Base-by-base conservation (phyloP, 2,329 filamentous ascomycete genomes). In the Alternaria dauci region DNA sequence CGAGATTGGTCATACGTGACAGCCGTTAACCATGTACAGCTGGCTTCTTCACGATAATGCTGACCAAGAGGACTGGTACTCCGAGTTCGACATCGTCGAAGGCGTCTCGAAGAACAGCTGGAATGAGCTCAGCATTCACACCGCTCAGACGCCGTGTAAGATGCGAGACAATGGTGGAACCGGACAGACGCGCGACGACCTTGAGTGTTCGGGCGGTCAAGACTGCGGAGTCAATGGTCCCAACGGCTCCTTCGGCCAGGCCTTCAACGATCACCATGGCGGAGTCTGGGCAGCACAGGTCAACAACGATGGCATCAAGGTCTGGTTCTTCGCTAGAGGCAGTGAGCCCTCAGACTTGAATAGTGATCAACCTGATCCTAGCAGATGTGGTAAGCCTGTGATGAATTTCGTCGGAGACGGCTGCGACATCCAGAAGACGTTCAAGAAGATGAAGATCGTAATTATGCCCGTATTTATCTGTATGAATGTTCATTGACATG, bases 271-370 rank as follows among this genome's bases (percentile, higher is more conserved):
- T 3, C 30, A 25, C n/a, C 46, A 34, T 20, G 46, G 84, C 14
- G 84, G 83, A 51, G 72, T 86, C 1, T 82, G 84, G 65, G 84
- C 82, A 1, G 78, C 84, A 67, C 81, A 85, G 63, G 78, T 84
- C 75, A 81, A 82, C 4, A 62, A 69, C 5, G 71, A 79, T 2
- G 79, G 73, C 9, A 81, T 87, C 67, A 79, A 81, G 55, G 82
- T 85, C 61, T 87, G 84, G 83, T 83, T 81, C 69, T 86, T 86
- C 65, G 66, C 78, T 2, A 78, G 82, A n/a, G 62, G 62, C 14
- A 59, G 81, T 85, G 30, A 52, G 50, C 84, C 84, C 0, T 53
- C 54, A 1, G 83, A 85, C 20, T 80, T 86, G 42, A 67, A 74
- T 20, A 69, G 63, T 18, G 79, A 79, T 16, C 68, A 61, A 1